Conservation (phyloP, 192 early-diverging fungal species). For the Coemansia sp. region DNA sequence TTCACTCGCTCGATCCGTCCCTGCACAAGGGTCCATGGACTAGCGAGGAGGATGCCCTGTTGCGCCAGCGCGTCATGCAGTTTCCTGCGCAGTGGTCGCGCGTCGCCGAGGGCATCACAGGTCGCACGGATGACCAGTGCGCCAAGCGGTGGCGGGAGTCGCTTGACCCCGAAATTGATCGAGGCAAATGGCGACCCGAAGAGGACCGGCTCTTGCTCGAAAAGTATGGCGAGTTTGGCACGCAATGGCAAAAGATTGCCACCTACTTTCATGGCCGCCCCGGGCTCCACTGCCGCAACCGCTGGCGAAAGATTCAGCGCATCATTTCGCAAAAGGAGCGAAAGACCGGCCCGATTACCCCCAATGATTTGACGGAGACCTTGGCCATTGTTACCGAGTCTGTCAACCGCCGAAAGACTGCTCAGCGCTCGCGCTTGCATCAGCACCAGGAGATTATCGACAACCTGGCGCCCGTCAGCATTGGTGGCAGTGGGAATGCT, state of each 20-base stretch:
- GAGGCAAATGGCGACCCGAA: conserved; percentile 66
- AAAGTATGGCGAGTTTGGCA: conserved; percentile 64
- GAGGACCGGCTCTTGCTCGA: conserved; percentile 63
- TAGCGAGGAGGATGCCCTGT: conserved; percentile 67
- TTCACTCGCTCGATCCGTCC: conserved; percentile 72
- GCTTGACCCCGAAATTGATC: conserved; percentile 76
- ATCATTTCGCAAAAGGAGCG: conserved; percentile 52
- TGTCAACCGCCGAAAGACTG: conserved; percentile 46
- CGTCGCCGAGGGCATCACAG: conserved; percentile 72
- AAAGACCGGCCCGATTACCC: conserved; percentile 22
- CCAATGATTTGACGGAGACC: conserved; percentile 19
- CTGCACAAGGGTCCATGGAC: conserved; percentile 81
- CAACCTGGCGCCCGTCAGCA: not conserved
- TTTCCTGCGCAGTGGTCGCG: conserved; percentile 79
- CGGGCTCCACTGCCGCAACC: conserved; percentile 73
- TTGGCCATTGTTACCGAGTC: conserved; percentile 49
- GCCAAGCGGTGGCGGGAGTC: conserved; percentile 87
- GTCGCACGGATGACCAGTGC: conserved; percentile 85
- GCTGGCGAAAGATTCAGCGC: conserved; percentile 73
- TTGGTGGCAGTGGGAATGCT: not conserved
- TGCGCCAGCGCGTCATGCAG: conserved; percentile 66
- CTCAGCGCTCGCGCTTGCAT: conserved; percentile 38
- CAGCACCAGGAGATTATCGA: conserved; percentile 1
- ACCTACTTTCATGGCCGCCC: conserved; percentile 69
- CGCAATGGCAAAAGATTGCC: conserved; percentile 79